Percentiles rank a stretch among this genome's conserved stretches.
These are phyloP conservation scores for Penicillium fimorum DNA, from an alignment of 495 filamentous ascomycete genomes.

Conservation along the genomic window DNA sequence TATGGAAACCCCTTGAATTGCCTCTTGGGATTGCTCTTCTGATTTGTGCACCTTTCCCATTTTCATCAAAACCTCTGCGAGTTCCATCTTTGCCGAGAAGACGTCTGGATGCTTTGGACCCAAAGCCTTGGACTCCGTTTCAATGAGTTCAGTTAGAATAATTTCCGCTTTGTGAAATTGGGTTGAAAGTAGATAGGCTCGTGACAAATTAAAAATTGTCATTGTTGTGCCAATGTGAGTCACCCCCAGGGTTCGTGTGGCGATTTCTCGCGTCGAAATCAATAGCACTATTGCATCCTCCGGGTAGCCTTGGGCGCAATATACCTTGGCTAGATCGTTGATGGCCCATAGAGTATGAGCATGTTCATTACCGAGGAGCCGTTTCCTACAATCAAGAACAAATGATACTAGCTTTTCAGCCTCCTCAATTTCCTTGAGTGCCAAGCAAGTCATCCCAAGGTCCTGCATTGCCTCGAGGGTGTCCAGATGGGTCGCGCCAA, in stretches of 20 bases:
- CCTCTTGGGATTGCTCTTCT: constrained; percentile 2
- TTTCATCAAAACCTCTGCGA: constrained; percentile 8
- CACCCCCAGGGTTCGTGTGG: constrained; percentile 8
- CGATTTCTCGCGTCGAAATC: constrained; percentile 7
- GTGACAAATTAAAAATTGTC: constrained; percentile 9
- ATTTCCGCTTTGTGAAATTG: constrained; percentile 6
- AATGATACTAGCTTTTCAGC: constrained; percentile 24
- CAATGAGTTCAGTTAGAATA: constrained; percentile 7
- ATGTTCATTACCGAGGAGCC: constrained; percentile 32
- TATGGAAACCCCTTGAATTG: constrained; percentile 1
- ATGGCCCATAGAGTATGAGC: constrained; percentile 36
- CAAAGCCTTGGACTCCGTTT: background rate
- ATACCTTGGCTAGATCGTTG: constrained; percentile 36
- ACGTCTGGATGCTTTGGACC: constrained; percentile 9
- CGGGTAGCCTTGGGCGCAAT: constrained; percentile 22
- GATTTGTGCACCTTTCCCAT: constrained; percentile 4
- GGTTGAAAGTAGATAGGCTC: constrained; percentile 2
- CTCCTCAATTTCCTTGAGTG: constrained; percentile 11
- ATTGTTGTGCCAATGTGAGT: constrained; percentile 10
- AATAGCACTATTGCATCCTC: constrained; percentile 28
- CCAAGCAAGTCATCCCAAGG: constrained; percentile 6
- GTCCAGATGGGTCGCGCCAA: constrained; percentile 6
- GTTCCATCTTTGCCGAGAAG: constrained; percentile 7
- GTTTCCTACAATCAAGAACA: constrained; percentile 23
- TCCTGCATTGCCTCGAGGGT: constrained; percentile 10